Base-by-base conservation (phyloP, 352 stramenopile genomes). In the Phytophthora sp. region DNA sequence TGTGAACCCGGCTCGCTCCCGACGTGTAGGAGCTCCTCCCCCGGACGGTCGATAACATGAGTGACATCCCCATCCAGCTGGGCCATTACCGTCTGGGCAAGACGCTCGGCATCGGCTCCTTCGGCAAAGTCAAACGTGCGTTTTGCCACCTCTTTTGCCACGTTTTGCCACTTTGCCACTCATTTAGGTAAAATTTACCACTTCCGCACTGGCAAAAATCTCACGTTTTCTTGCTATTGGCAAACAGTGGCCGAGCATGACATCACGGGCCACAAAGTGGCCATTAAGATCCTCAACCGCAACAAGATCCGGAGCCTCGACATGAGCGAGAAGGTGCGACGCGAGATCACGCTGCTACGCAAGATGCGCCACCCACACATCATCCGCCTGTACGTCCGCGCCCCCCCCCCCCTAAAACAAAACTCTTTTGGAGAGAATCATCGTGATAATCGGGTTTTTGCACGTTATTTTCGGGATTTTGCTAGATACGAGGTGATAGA, bases 221-320 rank as follows among this genome's bases (percentile, higher is more conserved):
- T 60, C 16, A 20, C 3, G 2, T 23, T 53, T 26, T n/a, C n/a
- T n/a, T 27, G 2, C 12, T 13, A 29, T 11, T 20, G 20, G 23
- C 16, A 29, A 23, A 29, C 13, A 98, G 90, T 99, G 60, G 98
- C 96, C 6, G 97, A 98, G 45, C 98, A 99, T 86, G 90, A 98
- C 55, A 93, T 99, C 66, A 99, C 98, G 54, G 95, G 96, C 26
- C 94, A 99, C 68, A 99, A 99, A 71, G 98, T 99, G 24, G 98
- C 98, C 31, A 98, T 99, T 51, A 99, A 99, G 84, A 99, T 99
- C 69, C 79, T 99, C 16, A 99, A 99, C 81, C 98, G 98, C 68
- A 95, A 93, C 63, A 99, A 99, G 71, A 99, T 99, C 80, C 97
- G 98, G 57, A 93, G 97, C 58, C 87, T 99, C 27, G 96, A 98